These are phyloP conservation scores for Cercospora nicotianae DNA, from an alignment of 2,329 filamentous ascomycete species.

Conservation along the genomic window DNA sequence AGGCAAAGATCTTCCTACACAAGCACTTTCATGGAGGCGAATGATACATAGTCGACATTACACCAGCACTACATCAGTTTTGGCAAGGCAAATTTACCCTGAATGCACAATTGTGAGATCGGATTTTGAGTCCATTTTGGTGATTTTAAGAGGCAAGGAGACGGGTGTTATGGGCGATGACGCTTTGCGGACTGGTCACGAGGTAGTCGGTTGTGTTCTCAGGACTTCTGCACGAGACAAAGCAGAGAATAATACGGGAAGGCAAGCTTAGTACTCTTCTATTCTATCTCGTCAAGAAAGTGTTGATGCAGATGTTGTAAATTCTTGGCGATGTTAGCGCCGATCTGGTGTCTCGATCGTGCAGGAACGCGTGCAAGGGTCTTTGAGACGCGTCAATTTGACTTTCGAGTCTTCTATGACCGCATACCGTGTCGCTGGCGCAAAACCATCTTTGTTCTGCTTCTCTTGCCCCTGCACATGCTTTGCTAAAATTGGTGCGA, in stretches of 20 bases:
- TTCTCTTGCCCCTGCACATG: not conserved
- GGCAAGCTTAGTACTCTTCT: not conserved
- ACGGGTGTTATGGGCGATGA: not conserved
- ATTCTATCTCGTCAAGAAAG: not conserved
- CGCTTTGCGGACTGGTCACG: not conserved
- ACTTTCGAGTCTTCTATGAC: not conserved
- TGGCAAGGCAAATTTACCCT: too few relatives aligned
- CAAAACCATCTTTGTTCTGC: not conserved
- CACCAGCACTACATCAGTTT: too few relatives aligned
- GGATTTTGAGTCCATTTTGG: not conserved
- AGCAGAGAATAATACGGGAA: not conserved
- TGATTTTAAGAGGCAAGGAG: not conserved
- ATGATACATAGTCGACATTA: too few relatives aligned
- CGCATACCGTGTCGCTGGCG: slow-evolving; percentile 5
- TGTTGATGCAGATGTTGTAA: not conserved
- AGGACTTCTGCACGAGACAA: not conserved
- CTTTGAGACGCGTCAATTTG: not conserved
- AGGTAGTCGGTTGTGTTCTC: not conserved
- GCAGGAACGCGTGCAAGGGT: slow-evolving; percentile 3
- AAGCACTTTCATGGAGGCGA: too few relatives aligned
- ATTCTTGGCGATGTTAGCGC: not conserved
- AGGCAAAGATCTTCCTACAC: too few relatives aligned
- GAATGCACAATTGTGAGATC: too few relatives aligned
- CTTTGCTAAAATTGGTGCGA: not conserved
- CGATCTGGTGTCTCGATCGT: not conserved